phyloP scores from a whole-genome alignment of 2,329 filamentous ascomycete genomes.

The Fusarium sp. region DNA sequence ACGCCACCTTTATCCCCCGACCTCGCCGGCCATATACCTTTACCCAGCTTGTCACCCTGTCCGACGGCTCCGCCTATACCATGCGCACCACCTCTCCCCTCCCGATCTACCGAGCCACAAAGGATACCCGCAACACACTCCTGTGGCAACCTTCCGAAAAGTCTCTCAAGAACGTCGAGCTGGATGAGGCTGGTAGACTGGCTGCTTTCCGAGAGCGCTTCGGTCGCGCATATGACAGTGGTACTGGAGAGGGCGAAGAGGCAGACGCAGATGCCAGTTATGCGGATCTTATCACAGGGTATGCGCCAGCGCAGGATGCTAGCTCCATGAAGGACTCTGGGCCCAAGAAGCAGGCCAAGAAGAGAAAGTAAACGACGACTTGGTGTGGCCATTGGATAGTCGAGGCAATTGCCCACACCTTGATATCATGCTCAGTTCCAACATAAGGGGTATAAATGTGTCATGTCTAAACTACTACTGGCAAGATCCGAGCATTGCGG shows the following conservation, averaged over 20 bases:
- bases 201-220: constrained; percentile 88
- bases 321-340: constrained; percentile 51
- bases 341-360: constrained; percentile 59
- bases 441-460: constrained; percentile 24
- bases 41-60: constrained; percentile 94
- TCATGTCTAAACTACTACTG: constrained; percentile 39
- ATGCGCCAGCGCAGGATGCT: constrained; percentile 56
- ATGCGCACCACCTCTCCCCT: constrained; percentile 81
- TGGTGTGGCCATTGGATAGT: constrained; percentile 8
- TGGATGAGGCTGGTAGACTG: constrained; percentile 92
- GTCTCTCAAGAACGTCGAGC: constrained; percentile 87
- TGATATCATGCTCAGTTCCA: neutral
- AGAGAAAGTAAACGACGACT: constrained; percentile 57
- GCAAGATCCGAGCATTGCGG: constrained; percentile 20
- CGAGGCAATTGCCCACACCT: neutral
- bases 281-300: constrained; percentile 64
- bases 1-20: constrained; percentile 86
- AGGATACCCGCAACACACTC: constrained; percentile 90
- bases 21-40: constrained; percentile 96
- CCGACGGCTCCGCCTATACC: constrained; percentile 88
- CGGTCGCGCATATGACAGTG: constrained; percentile 84
- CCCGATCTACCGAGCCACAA: constrained; percentile 70
- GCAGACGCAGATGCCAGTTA: constrained; percentile 46
- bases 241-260: constrained; percentile 42
- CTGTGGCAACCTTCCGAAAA: constrained; percentile 91